Evolutionary conservation across 2,329 filamentous ascomycete species (phyloP).

Genomic region (Sphaerostilbella broomeana): DNA sequence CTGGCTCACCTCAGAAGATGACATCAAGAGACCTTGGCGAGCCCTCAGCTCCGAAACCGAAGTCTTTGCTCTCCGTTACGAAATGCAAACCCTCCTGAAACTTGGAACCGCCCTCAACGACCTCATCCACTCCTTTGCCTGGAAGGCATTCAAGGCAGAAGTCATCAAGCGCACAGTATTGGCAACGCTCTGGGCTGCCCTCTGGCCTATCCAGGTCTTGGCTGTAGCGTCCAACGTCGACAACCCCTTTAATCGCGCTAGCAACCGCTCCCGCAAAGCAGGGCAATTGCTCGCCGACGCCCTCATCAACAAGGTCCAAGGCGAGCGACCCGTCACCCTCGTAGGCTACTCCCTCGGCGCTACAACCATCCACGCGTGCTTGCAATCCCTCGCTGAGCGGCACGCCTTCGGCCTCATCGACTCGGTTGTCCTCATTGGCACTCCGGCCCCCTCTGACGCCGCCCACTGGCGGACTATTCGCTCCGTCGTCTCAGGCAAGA

Average conservation of each 20-base stretch:
- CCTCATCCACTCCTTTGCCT: conserved; percentile 69
- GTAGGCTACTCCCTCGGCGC: conserved; percentile 79
- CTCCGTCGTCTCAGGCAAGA: conserved; percentile 69
- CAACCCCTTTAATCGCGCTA: conserved; percentile 75
- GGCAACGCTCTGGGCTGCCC: conserved; percentile 58
- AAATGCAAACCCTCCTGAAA: conserved; percentile 68
- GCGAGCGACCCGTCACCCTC: conserved; percentile 72
- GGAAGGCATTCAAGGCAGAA: conserved; percentile 65
- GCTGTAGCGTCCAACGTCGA: conserved; percentile 64
- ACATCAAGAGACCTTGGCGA: conserved; percentile 74
- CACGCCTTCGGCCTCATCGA: conserved; percentile 80
- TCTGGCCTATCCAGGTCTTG: conserved; percentile 63
- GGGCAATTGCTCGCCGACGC: conserved; percentile 75
- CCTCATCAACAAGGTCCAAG: conserved; percentile 73
- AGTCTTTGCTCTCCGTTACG: conserved; percentile 78
- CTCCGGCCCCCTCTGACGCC: conserved; percentile 66
- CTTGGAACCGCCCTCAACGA: conserved; percentile 67
- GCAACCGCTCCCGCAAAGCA: conserved; percentile 71
- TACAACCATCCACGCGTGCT: conserved; percentile 73
- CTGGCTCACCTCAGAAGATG: conserved; percentile 70
- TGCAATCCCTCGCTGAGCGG: conserved; percentile 68
- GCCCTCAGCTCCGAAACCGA: conserved; percentile 66
- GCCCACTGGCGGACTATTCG: conserved; percentile 71
- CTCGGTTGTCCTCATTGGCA: conserved; percentile 73
- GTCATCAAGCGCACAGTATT: conserved; percentile 68